A percentile compares a stretch with the other conserved stretches of the same genome.
These are phyloP conservation scores for Blastocystis sp. DNA, from an alignment of 352 stramenopile species.

Conservation along the genomic window DNA sequence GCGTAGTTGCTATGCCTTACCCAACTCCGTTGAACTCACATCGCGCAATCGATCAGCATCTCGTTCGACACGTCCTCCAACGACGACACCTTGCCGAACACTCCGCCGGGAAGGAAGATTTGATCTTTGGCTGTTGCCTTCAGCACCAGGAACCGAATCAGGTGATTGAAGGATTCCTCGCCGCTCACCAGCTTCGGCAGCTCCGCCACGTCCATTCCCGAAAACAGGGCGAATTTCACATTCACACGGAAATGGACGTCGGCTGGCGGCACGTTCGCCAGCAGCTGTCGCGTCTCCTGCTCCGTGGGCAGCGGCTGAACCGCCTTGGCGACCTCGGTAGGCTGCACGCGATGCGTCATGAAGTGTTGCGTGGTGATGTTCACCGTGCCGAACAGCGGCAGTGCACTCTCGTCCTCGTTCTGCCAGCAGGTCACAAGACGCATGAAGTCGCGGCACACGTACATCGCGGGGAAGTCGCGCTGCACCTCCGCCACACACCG, in stretches of 20 bases:
- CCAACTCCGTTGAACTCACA: background rate
- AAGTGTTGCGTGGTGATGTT: slow-evolving; percentile 1
- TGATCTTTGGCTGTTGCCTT: slow-evolving; percentile 43
- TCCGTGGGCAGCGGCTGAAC: background rate
- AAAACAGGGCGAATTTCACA: slow-evolving; percentile 60
- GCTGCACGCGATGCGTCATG: background rate
- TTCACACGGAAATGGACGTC: slow-evolving; percentile 49
- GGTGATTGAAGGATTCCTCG: slow-evolving; percentile 39
- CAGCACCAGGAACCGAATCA: slow-evolving; percentile 49
- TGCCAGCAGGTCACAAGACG: slow-evolving; percentile 57
- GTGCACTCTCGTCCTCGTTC: background rate
- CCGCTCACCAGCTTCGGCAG: slow-evolving; percentile 9
- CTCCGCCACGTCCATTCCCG: slow-evolving; percentile 33
- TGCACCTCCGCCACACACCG: slow-evolving; percentile 20
- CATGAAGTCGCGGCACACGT: slow-evolving; percentile 58
- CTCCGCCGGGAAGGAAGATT: slow-evolving; percentile 51
- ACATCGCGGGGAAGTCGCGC: slow-evolving; percentile 37
- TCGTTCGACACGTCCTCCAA: slow-evolving; percentile 22
- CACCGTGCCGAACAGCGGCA: slow-evolving; percentile 40
- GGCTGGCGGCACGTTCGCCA: background rate
- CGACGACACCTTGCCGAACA: slow-evolving; percentile 8
- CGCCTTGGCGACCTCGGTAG: background rate
- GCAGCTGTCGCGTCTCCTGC: background rate
- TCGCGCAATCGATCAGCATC: slow-evolving; percentile 41
- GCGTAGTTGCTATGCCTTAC: slow-evolving; percentile 21